phyloP scores from a whole-genome alignment of 2,329 filamentous ascomycete species.

The Bipolaris cookei region DNA sequence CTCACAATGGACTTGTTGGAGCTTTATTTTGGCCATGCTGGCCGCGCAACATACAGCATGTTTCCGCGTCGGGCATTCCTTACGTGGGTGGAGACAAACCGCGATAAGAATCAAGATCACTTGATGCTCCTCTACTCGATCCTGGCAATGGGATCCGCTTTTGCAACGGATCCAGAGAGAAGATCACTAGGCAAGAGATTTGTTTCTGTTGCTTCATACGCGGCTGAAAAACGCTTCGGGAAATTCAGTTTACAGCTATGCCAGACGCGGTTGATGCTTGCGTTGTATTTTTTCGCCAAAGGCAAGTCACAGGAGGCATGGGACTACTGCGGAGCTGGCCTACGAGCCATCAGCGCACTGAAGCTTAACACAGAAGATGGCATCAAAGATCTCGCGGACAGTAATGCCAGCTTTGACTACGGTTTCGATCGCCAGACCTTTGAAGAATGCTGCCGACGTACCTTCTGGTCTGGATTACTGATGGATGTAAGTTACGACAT shows the following conservation, averaged over 20 bases:
- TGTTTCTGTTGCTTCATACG: slow-evolving; percentile 64
- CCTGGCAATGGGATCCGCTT: slow-evolving; percentile 63
- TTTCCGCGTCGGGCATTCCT: slow-evolving; percentile 62
- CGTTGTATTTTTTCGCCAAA: slow-evolving; percentile 69
- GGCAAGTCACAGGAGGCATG: slow-evolving; percentile 66
- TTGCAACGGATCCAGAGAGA: slow-evolving; percentile 57
- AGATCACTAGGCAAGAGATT: slow-evolving; percentile 56
- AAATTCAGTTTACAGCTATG: slow-evolving; percentile 67
- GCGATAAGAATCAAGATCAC: slow-evolving; percentile 60
- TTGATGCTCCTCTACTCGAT: slow-evolving; percentile 67
- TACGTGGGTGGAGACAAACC: slow-evolving; percentile 59
- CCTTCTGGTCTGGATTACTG: slow-evolving; percentile 74
- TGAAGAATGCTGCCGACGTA: slow-evolving; percentile 71
- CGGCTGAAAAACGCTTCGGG: slow-evolving; percentile 59
- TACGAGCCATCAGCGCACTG: slow-evolving; percentile 65
- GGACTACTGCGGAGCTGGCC: slow-evolving; percentile 68
- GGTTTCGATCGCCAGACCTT: slow-evolving; percentile 64
- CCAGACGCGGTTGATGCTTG: slow-evolving; percentile 70
- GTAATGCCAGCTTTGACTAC: slow-evolving; percentile 60
- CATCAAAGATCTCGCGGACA: slow-evolving; percentile 51
- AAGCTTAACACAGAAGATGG: slow-evolving; percentile 69
- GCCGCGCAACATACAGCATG: slow-evolving; percentile 62
- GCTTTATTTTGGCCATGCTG: slow-evolving; percentile 64
- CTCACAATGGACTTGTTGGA: slow-evolving; percentile 60
- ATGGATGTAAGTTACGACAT: slow-evolving; percentile 63